phyloP scores from a whole-genome alignment of 805 yeast genomes.

The Candida caryicola region DNA sequence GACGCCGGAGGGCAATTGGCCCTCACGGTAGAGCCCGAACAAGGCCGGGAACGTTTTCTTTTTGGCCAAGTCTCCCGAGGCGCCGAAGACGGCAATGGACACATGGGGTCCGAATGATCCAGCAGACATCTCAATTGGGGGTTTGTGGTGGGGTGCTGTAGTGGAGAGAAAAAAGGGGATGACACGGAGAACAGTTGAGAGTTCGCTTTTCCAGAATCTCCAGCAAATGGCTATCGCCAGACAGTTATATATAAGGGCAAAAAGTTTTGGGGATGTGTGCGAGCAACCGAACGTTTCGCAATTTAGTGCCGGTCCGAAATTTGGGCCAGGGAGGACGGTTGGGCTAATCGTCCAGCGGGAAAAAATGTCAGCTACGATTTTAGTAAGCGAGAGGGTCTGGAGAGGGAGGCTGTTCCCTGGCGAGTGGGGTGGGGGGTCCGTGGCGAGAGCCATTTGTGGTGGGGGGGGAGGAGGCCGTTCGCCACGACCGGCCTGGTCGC shows the following conservation, averaged over 20 bases:
- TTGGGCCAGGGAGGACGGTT: background rate
- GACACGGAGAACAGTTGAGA: background rate
- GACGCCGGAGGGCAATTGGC: slow-evolving; percentile 65
- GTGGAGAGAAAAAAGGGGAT: slow-evolving; percentile 1
- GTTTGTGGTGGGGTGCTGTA: background rate
- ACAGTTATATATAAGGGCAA: background rate
- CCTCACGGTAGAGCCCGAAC: slow-evolving; percentile 67
- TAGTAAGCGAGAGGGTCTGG: background rate
- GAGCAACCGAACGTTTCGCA: background rate
- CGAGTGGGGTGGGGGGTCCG: too few relatives aligned
- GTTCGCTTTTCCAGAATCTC: too few relatives aligned
- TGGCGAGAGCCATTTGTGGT: too few relatives aligned
- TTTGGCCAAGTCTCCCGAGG: slow-evolving; percentile 92
- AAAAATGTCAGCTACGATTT: background rate
- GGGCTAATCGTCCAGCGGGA: background rate
- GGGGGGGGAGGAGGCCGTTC: too few relatives aligned
- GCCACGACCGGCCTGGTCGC: too few relatives aligned
- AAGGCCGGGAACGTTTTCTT: slow-evolving; percentile 92
- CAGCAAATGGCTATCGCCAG: too few relatives aligned
- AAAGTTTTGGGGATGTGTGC: background rate
- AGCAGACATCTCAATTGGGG: slow-evolving; percentile 20
- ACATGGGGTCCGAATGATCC: slow-evolving; percentile 60
- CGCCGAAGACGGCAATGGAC: slow-evolving; percentile 82
- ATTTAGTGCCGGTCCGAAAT: background rate
- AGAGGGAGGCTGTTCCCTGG: slow-evolving; percentile 2